Conservation (phyloP, 1,284 basidiomycete genomes). For the Vanrija pseudolonga region DNA sequence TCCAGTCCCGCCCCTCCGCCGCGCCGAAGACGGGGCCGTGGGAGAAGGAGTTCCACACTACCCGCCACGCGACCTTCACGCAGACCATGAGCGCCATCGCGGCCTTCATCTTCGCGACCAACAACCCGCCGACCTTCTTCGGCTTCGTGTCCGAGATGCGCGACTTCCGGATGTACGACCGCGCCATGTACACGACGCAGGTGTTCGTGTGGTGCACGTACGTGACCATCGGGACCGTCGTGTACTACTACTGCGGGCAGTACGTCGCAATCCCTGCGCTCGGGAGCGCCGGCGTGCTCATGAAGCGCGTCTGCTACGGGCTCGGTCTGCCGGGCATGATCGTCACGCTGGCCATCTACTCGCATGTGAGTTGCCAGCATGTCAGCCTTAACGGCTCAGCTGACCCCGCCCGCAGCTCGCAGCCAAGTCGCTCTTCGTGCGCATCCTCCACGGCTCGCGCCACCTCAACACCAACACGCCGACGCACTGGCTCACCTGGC, state of each 20-base stretch:
- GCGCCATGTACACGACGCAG: slow-evolving; percentile 18
- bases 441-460: slow-evolving; percentile 27
- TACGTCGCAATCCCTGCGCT: slow-evolving; percentile 35
- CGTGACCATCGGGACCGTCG: slow-evolving; percentile 25
- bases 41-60: slow-evolving; percentile 28
- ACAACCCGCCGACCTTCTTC: slow-evolving; percentile 23
- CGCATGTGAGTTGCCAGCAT: slow-evolving; percentile 14
- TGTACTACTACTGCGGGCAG: slow-evolving; percentile 30
- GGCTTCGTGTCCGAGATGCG: slow-evolving; percentile 29
- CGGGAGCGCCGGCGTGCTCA: slow-evolving; percentile 24
- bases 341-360: slow-evolving; percentile 12
- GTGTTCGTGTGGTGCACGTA: slow-evolving; percentile 18
- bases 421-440: slow-evolving; percentile 33
- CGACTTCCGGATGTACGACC: slow-evolving; percentile 22
- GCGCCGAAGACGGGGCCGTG: slow-evolving; percentile 33
- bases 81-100: slow-evolving; percentile 23
- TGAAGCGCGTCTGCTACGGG: slow-evolving; percentile 42
- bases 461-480: slow-evolving; percentile 33
- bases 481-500: slow-evolving; percentile 39
- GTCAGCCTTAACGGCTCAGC: not conserved
- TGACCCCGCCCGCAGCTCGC: slow-evolving; percentile 39
- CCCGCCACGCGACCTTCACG: slow-evolving; percentile 26
- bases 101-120: slow-evolving; percentile 17
- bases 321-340: slow-evolving; percentile 40
- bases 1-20: slow-evolving; percentile 38